Conservation (phyloP, 176 grass and related monocot genomes). For the Aegilops umbellulata region DNA sequence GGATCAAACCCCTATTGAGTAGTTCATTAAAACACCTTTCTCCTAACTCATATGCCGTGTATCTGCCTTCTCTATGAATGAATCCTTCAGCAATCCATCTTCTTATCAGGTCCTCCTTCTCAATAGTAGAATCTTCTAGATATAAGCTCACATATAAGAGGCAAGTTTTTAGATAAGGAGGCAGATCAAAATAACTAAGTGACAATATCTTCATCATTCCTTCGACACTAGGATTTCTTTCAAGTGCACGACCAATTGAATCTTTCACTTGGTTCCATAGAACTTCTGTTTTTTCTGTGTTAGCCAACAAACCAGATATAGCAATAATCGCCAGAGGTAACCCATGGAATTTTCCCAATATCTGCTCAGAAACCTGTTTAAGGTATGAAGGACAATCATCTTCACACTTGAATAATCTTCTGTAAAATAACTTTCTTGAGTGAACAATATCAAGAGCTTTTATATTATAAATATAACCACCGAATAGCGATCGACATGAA, state of each 20-base stretch:
- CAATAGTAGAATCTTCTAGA: neutral
- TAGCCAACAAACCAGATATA: neutral
- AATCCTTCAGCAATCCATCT: slow-evolving; percentile 6
- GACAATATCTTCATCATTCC: neutral
- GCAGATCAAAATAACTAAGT: neutral
- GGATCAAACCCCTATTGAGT: neutral
- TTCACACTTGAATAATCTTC: too few species aligned
- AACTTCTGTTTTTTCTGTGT: neutral
- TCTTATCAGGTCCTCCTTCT: neutral
- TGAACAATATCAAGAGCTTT: too few species aligned
- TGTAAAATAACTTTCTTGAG: too few species aligned
- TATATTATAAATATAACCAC: too few species aligned
- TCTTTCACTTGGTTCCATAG: neutral
- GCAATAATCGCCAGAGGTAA: neutral
- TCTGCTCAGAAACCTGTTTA: neutral
- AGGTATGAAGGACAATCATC: neutral
- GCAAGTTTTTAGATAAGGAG: neutral
- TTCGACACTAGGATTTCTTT: neutral
- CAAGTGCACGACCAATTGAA: neutral
- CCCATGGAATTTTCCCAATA: neutral
- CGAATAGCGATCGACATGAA: too few species aligned
- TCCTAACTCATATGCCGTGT: neutral
- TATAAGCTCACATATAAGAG: neutral
- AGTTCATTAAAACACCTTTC: neutral
- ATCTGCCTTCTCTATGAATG: neutral